A percentile compares a stretch with the other conserved stretches of the same genome.
Conservation (phyloP, 1,284 basidiomycete species). For the Melampsora abietis-canadensis region DNA sequence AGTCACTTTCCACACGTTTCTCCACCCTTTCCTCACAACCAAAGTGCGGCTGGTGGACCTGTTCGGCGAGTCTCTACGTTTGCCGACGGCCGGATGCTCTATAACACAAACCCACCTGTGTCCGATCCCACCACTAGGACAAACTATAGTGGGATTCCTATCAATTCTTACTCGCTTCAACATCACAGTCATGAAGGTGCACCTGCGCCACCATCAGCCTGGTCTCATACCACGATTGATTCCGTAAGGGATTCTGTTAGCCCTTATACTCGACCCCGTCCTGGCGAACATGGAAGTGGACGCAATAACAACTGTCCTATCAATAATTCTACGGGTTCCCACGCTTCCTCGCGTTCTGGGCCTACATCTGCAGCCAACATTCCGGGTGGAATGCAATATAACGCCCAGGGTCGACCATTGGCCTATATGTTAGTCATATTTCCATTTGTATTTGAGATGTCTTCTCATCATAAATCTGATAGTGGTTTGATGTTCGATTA, state of each 20-base stretch:
- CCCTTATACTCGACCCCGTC: conserved; percentile 31
- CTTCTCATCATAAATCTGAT: neutral
- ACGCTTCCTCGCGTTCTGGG: neutral
- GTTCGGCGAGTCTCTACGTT: conserved; percentile 8
- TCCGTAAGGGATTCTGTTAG: conserved; percentile 33
- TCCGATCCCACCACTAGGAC: no score
- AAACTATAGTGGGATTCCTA: conserved; percentile 5
- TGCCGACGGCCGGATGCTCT: no score
- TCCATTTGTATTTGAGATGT: neutral
- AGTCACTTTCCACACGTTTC: conserved; percentile 36
- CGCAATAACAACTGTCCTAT: conserved; percentile 17
- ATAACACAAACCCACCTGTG: no score
- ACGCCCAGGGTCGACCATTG: conserved; percentile 41
- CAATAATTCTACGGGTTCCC: conserved; percentile 13
- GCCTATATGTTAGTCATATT: conserved; percentile 30
- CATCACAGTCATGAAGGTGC: conserved; percentile 20
- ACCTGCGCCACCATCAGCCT: conserved; percentile 4
- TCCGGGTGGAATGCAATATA: conserved; percentile 39
- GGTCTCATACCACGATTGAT: conserved; percentile 25
- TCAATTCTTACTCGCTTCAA: conserved; percentile 15
- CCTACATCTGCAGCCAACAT: conserved; percentile 2
- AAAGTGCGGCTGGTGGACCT: conserved; percentile 3
- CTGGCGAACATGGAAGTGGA: no score
- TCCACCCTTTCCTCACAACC: conserved; percentile 26
- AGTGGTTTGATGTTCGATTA: neutral